Evolutionary conservation across 768 basidiomycete species (phyloP), one percentile per base, ranked within the genome.

Genomic region (Phylloporus scabripes): DNA sequence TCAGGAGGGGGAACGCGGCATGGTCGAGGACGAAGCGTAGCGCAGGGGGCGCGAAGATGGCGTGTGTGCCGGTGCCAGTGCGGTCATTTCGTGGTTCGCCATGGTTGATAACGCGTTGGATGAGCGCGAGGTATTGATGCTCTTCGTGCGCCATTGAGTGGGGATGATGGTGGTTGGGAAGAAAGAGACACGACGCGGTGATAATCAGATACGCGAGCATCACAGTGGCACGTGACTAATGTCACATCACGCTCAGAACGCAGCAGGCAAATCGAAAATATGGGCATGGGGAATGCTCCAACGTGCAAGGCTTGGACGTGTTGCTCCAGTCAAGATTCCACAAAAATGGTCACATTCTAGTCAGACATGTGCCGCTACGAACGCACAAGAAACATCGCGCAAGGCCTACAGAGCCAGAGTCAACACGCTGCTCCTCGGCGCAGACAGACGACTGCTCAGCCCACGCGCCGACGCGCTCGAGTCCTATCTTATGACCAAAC

Each of bases 21-120:
- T 87, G 64, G 6, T 78, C 70, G 49, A 98, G 85, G 14, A 88
- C 87, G 76, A 99, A 99, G 14, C 93, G 87, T 44, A 99, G 73
- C 11, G 83, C 76, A 2, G 85, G 87, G 6, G 95, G 95, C 0
- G 93, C 94, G 63, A 99, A 98, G 64, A 95, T 65, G 43, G 94
- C 85, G 57, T 90, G 70, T 9, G 94, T 97, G 46, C 95, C 95
- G 0, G 95, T 97, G 15, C 95, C 95, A 0, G 95, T 99, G 42
- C 95, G 83, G 63, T 99, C 95, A 48, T 87, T 81, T 28, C 95
- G 83, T 9, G 69, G 54, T 49, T 90, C 90, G 10, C 95, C 95
- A 0, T 75, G 74, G 34, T 80, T 74, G 36, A 97, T 75, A 53
- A 94, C 85, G 53, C 75, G 76, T 48, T 78, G 70, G 49, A 97